Conservation (phyloP, 805 yeast species). For the Saturnispora quitensis region DNA sequence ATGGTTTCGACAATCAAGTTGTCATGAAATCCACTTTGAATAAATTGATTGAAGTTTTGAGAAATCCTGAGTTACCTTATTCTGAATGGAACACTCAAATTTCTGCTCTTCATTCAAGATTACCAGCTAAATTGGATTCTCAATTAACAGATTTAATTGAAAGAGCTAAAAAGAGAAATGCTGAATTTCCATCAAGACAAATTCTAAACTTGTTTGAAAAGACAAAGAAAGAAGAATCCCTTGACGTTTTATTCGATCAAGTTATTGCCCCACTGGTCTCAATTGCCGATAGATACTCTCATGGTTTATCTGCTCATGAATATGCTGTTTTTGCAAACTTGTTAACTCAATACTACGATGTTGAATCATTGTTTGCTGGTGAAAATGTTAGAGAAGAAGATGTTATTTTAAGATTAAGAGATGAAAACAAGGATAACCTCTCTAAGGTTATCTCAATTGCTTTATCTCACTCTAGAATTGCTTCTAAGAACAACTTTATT, state of each 20-base stretch:
- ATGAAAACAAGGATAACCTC: slow-evolving; percentile 71
- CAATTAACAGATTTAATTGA: slow-evolving; percentile 56
- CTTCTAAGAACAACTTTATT: slow-evolving; percentile 84
- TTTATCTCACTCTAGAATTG: slow-evolving; percentile 86
- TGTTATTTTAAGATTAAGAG: slow-evolving; percentile 79
- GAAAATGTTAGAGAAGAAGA: slow-evolving; percentile 77
- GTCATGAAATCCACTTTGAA: slow-evolving; percentile 79
- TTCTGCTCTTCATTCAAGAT: slow-evolving; percentile 87
- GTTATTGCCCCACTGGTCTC: slow-evolving; percentile 66
- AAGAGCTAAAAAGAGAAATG: slow-evolving; percentile 53
- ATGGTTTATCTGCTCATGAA: slow-evolving; percentile 81
- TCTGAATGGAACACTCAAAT: slow-evolving; percentile 83
- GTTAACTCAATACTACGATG: slow-evolving; percentile 61
- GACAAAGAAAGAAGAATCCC: slow-evolving; percentile 37
- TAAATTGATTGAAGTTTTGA: slow-evolving; percentile 60
- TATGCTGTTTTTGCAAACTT: slow-evolving; percentile 62
- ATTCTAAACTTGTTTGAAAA: slow-evolving; percentile 63
- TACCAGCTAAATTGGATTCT: slow-evolving; percentile 70
- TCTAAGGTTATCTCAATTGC: slow-evolving; percentile 62
- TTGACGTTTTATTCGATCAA: slow-evolving; percentile 41
- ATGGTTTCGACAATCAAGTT: slow-evolving; percentile 93
- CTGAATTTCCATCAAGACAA: slow-evolving; percentile 91
- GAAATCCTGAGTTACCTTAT: slow-evolving; percentile 78
- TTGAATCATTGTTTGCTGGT: slow-evolving; percentile 74
- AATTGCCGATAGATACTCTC: slow-evolving; percentile 58